A percentile compares a stretch with the other conserved stretches of the same genome.
phyloP scores from a whole-genome alignment of 805 yeast species.

The Kodamaea leandrae region DNA sequence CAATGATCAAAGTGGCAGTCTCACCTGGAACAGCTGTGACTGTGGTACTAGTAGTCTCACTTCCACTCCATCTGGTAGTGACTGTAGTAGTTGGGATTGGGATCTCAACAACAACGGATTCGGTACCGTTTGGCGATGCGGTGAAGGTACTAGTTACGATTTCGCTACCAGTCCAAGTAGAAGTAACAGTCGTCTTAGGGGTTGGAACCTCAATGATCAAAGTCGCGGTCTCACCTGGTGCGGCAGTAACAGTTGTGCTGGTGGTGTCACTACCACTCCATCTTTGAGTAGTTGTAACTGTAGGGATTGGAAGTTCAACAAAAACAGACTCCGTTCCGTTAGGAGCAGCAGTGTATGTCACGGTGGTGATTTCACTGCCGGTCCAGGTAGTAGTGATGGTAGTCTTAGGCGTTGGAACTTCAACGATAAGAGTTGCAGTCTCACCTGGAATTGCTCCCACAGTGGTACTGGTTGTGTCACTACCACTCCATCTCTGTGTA shows the following conservation, averaged over 20 bases:
- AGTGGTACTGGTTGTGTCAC: constrained; percentile 14
- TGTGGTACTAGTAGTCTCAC: constrained; percentile 12
- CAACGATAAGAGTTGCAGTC: constrained; percentile 23
- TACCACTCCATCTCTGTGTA: constrained; percentile 10
- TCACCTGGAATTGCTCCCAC: constrained; percentile 13
- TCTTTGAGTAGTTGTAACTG: constrained; percentile 14
- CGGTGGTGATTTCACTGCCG: constrained; percentile 8
- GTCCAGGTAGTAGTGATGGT: constrained; percentile 12
- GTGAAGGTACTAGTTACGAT: constrained; percentile 11
- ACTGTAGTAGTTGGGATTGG: constrained; percentile 13
- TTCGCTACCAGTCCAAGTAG: constrained; percentile 10
- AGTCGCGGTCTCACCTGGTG: constrained; percentile 11
- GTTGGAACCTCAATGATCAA: constrained; percentile 17
- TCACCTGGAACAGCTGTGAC: constrained; percentile 9
- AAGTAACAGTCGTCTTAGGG: constrained; percentile 11
- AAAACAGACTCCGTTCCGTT: constrained; percentile 13
- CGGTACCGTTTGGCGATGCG: constrained; percentile 10
- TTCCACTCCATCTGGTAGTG: constrained; percentile 10
- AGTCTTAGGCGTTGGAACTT: constrained; percentile 17
- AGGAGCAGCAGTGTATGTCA: constrained; percentile 2
- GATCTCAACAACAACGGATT: constrained; percentile 14
- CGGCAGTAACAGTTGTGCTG: constrained; percentile 5
- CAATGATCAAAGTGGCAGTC: constrained; percentile 11
- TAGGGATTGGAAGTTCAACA: constrained; percentile 14
- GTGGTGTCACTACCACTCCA: constrained; percentile 16